Evolutionary conservation across 352 stramenopile species (phyloP), one percentile per base, ranked within the genome.

Genomic region (Globisporangium middletonii): DNA sequence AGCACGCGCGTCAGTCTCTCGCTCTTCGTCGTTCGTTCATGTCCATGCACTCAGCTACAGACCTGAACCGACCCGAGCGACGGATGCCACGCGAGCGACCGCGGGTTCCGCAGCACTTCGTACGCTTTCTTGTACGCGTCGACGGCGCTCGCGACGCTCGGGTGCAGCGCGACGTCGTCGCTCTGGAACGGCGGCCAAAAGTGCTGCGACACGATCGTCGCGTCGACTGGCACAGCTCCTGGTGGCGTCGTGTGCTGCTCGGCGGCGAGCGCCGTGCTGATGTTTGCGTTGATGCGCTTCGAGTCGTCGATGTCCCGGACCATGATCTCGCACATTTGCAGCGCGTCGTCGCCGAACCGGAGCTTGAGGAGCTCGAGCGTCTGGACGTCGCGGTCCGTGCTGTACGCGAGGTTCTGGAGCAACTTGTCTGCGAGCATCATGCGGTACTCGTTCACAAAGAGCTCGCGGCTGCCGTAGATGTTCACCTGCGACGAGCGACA

Each of bases 381-480:
- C 64, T 97, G 90, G 9, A 92, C 88, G 55, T 97, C 86, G 19
- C 86, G 80, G 64, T 98, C 95, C 0, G 95, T 98, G 63, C 98
- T 78, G 65, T 95, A 99, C 43, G 97, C 81, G 7, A 95, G 69
- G 67, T 97, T 98, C 12, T 87, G 74, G 15, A 99, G 75, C 19
- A 99, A 71, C 61, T 98, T 98, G 66, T 99, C 96, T 0, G 95
- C 96, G 28, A 99, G 74, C 92, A 99, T 98, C 61, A 98, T 80
- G 19, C 96, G 77, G 67, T 99, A 99, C 72, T 99, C 97, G 72
- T 97, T 97, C n/a, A 99, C 95, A 73, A 99, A 99, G 16, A 99
- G 67, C 63, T 99, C 96, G 50, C 97, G 97, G 63, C 90, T 98
- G 44, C 96, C 97, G 70, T 99, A 99, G 60, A 99, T 99, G 47